Conservation (phyloP, 1,139 yeast genomes). For the Candida neerlandica region DNA sequence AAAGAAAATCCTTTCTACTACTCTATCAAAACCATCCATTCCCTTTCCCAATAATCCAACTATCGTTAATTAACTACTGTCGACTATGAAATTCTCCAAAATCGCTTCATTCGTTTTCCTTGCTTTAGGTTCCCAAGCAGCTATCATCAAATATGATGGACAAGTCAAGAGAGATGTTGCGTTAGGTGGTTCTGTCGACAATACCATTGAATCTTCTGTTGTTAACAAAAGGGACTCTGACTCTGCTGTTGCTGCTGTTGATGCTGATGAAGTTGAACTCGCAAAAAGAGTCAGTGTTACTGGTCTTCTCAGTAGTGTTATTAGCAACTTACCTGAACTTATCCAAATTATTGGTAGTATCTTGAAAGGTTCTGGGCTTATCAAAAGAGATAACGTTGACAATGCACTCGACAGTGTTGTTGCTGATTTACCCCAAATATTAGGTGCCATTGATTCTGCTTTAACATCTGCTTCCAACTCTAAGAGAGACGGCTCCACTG, state of each 20-base stretch:
- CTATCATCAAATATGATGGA: conserved; percentile 1
- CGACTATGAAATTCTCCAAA: conserved; percentile 6
- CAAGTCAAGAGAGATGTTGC: conserved; percentile 2
- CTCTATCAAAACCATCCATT: neutral
- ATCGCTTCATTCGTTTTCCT: conserved; percentile 6
- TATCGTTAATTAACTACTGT: neutral
- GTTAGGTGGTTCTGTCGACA: neutral
- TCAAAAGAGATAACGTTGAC: conserved; percentile 3
- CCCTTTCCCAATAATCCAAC: neutral
- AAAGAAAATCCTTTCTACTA: neutral
- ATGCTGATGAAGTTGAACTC: neutral
- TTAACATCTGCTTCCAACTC: neutral
- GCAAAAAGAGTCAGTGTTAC: neutral
- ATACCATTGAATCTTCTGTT: neutral
- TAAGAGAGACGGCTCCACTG: conserved; percentile 1
- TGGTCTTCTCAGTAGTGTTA: neutral
- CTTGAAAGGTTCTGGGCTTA: neutral
- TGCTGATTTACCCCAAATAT: conserved; percentile 3
- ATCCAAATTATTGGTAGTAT: neutral
- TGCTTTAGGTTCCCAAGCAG: conserved; percentile 5
- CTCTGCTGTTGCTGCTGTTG: neutral
- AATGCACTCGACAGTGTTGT: conserved; percentile 3
- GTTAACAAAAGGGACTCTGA: neutral
- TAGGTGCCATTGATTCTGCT: neutral
- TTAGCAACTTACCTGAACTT: neutral